Evolutionary conservation across 768 basidiomycete genomes (phyloP).

Genomic region (Lactifluus hygrophoroides): DNA sequence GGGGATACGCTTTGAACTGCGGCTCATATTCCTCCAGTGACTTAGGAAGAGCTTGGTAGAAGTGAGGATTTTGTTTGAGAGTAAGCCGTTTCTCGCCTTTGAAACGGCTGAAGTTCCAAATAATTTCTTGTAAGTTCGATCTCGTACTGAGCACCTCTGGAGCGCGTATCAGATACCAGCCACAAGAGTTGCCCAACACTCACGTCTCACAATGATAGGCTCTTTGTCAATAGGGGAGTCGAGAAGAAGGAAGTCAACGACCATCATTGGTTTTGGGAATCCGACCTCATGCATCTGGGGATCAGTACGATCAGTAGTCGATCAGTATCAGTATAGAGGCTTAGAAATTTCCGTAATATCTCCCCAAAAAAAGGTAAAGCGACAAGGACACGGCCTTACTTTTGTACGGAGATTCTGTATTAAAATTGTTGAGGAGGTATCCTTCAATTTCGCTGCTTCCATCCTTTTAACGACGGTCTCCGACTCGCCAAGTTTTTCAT

Average conservation of each 20-base stretch:
- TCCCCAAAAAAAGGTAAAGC: neutral
- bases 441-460: neutral
- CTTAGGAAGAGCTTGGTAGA: neutral
- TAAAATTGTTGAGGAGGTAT: too few relatives aligned
- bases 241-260: neutral
- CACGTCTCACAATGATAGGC: neutral
- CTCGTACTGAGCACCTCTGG: slow-evolving; percentile 4
- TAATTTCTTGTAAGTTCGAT: neutral
- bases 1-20: neutral
- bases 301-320: too few relatives aligned
- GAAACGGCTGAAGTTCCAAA: slow-evolving; percentile 14
- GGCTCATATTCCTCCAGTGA: neutral
- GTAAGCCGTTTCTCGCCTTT: neutral
- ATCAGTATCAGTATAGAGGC: too few relatives aligned
- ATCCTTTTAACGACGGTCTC: neutral
- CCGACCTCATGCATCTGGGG: neutral
- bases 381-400: too few relatives aligned
- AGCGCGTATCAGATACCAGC: neutral
- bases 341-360: too few relatives aligned
- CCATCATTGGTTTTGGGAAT: neutral
- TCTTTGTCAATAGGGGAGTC: neutral
- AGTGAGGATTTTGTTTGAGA: slow-evolving; percentile 10
- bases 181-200: neutral
- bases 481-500: too few relatives aligned
- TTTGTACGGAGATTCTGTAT: too few relatives aligned